Percentiles rank a stretch among this genome's conserved stretches.
Evolutionary conservation across 2,329 filamentous ascomycete genomes (phyloP).

Genomic region (Aspergillus pseudoterreus): DNA sequence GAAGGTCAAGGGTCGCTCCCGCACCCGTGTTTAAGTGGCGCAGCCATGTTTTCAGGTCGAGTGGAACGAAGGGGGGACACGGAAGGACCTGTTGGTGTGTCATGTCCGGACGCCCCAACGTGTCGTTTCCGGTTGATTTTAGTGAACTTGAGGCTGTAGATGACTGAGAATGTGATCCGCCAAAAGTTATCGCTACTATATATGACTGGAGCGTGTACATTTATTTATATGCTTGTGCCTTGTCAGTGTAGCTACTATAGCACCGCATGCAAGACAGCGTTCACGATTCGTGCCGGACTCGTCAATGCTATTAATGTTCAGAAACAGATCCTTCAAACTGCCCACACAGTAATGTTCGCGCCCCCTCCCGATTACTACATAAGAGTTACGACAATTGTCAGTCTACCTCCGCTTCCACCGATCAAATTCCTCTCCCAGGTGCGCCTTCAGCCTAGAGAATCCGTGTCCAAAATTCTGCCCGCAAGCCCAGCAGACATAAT

Average conservation of each 20-base stretch:
- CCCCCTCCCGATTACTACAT: too few species aligned
- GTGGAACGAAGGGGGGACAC: constrained; percentile 2
- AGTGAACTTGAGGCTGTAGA: constrained; percentile 9
- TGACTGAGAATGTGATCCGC: constrained; percentile 21
- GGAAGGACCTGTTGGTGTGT: constrained; percentile 7
- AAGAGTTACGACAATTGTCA: too few species aligned
- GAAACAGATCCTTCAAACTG: too few species aligned
- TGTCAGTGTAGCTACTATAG: constrained; percentile 12
- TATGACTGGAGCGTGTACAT: constrained; percentile 17
- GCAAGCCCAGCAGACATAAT: constrained; percentile 84
- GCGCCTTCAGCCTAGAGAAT: constrained; percentile 70
- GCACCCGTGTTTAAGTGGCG: constrained; percentile 31
- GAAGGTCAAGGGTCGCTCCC: constrained; percentile 52
- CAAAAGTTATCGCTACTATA: constrained; percentile 10
- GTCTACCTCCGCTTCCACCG: constrained; percentile 65
- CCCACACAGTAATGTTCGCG: too few species aligned
- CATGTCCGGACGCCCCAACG: constrained; percentile 6
- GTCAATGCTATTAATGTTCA: too few species aligned
- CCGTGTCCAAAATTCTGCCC: constrained; percentile 67
- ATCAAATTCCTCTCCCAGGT: constrained; percentile 72
- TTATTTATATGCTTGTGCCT: constrained; percentile 20
- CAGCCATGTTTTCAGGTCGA: neutral
- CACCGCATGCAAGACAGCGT: neutral
- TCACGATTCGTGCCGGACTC: neutral
- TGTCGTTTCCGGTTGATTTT: constrained; percentile 6